phyloP scores from a whole-genome alignment of 805 yeast species.

The Komagataella pastoris region DNA sequence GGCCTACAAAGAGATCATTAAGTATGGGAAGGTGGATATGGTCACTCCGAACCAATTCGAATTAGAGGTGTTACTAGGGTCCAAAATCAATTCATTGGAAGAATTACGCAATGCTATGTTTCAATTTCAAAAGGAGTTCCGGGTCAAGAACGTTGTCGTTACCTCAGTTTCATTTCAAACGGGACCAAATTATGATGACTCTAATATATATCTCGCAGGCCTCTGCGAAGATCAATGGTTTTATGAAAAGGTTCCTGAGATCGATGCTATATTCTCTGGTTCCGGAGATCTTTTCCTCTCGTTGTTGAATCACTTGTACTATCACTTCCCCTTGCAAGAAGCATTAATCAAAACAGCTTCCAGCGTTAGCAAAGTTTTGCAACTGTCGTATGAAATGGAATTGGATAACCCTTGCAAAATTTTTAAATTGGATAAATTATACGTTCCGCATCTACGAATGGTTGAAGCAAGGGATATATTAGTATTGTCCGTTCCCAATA shows the following conservation, averaged over 20 bases:
- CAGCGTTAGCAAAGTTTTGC: slow-evolving; percentile 27
- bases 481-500: neutral
- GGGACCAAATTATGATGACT: slow-evolving; percentile 4
- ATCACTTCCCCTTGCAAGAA: slow-evolving; percentile 15
- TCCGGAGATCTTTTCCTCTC: slow-evolving; percentile 67
- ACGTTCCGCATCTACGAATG: slow-evolving; percentile 28
- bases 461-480: slow-evolving; percentile 26
- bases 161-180: slow-evolving; percentile 33
- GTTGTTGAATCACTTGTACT: slow-evolving; percentile 36
- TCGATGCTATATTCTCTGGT: slow-evolving; percentile 55
- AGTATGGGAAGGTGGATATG: slow-evolving; percentile 27
- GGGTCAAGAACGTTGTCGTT: slow-evolving; percentile 39
- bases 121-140: slow-evolving; percentile 27
- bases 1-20: slow-evolving; percentile 33
- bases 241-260: slow-evolving; percentile 27
- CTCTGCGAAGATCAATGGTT: slow-evolving; percentile 8
- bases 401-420: slow-evolving; percentile 5
- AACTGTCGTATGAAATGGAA: slow-evolving; percentile 20
- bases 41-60: slow-evolving; percentile 72
- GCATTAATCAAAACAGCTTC: slow-evolving; percentile 27
- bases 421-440: slow-evolving; percentile 7
- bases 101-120: slow-evolving; percentile 24
- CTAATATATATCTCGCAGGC: slow-evolving; percentile 6
- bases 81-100: slow-evolving; percentile 22
- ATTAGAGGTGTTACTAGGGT: slow-evolving; percentile 43